Base-by-base conservation (phyloP, 1,284 basidiomycete species). In the Ustilago tritici region DNA sequence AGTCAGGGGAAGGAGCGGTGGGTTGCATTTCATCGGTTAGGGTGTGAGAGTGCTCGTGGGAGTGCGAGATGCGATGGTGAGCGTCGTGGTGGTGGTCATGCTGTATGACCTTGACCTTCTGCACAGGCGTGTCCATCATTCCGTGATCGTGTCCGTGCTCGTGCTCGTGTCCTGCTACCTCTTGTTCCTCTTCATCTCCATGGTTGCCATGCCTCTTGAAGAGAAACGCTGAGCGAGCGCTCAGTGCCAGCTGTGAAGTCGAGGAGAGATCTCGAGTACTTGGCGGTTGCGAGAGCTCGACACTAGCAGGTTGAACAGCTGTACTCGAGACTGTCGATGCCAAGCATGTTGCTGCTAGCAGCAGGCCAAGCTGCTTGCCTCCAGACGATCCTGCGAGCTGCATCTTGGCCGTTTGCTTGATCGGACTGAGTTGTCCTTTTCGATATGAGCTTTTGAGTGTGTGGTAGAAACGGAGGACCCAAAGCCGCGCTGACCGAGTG, bases 191-290 rank as follows among this genome's bases (percentile, higher is more conserved):
- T 12, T 67, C 70, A 31, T 78, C 59, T 5, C 47, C 66, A 36
- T 74, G 63, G 32, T 78, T 67, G 14, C 67, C 76, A 28, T 78
- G 76, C 32, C 76, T 67, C 23, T 32, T 41, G 9, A 61, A 2
- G 35, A 71, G 17, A 6, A 23, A 23, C 35, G 36, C 40, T 2
- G 35, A 15, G 14, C 36, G 54, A 56, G 23, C 8, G 10, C 40
- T 12, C 23, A 6, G 40, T 10, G 14, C 7, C 19, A 36, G 19
- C 17, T 15, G 12, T 32, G 50, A 35, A 6, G 31, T 19, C 10
- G 49, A 10, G 0, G 53, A 54, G 11, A 61, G 58, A 38, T 65
- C 54, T 4, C 34, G 19, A 3, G 55, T 10, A 19, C 47, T 56
- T 52, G 56, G 56, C n/a, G 41, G 43, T 31, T n/a, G 63, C 43